Evolutionary conservation across 768 basidiomycete genomes (phyloP).

Genomic region (Suillus decipiens): DNA sequence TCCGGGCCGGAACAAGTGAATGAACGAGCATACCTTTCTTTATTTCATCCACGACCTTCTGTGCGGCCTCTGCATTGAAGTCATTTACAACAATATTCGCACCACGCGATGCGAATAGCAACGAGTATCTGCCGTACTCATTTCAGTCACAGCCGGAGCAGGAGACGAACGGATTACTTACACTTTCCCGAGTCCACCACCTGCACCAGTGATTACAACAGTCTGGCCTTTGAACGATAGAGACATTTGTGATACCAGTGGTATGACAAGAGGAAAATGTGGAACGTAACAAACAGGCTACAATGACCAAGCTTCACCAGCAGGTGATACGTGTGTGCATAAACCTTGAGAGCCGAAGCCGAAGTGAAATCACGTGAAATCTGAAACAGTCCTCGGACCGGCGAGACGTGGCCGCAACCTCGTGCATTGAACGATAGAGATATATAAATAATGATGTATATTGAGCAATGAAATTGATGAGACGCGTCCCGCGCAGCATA

Average conservation of each 20-base stretch:
- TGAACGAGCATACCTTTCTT: slow-evolving; percentile 56
- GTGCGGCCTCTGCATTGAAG: slow-evolving; percentile 83
- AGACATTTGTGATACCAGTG: slow-evolving; percentile 44
- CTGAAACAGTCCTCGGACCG: not conserved
- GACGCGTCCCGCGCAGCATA: slow-evolving; percentile 33
- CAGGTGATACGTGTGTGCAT: not conserved
- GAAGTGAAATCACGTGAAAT: slow-evolving; percentile 18
- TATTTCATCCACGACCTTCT: slow-evolving; percentile 92
- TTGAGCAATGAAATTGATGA: slow-evolving; percentile 24
- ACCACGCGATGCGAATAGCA: slow-evolving; percentile 89
- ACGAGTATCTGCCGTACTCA: slow-evolving; percentile 65
- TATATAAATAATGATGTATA: slow-evolving; percentile 26
- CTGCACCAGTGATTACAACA: slow-evolving; percentile 95
- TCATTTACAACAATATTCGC: slow-evolving; percentile 97
- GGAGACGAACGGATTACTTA: slow-evolving; percentile 41
- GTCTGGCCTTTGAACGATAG: slow-evolving; percentile 85
- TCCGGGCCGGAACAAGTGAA: slow-evolving; percentile 3
- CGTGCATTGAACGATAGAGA: not conserved
- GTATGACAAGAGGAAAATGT: not conserved
- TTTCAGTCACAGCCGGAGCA: not conserved
- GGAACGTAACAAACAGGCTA: not conserved
- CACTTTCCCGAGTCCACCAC: slow-evolving; percentile 92
- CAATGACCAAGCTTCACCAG: not conserved
- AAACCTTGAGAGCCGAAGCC: not conserved
- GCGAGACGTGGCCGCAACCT: not conserved